Conservation (phyloP, 805 yeast species). For the Suhomyces sp. region DNA sequence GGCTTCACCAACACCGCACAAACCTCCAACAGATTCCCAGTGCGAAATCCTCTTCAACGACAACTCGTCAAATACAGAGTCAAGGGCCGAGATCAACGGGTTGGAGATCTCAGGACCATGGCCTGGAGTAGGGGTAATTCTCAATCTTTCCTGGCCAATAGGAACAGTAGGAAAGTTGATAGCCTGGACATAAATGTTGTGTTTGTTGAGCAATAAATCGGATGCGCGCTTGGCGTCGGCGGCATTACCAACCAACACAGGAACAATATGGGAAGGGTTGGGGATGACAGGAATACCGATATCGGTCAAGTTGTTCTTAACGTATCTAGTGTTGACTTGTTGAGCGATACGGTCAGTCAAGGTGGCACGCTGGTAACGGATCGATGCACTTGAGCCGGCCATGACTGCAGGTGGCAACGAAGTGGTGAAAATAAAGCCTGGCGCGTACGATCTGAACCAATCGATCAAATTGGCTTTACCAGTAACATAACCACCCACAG, state of each 20-base stretch:
- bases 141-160: conserved; percentile 89
- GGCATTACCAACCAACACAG: conserved; percentile 92
- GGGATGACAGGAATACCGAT: conserved; percentile 94
- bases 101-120: conserved; percentile 77
- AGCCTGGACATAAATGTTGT: conserved; percentile 93
- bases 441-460: conserved; percentile 94
- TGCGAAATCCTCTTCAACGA: conserved; percentile 70
- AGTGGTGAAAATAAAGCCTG: conserved; percentile 97
- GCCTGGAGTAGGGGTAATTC: conserved; percentile 99
- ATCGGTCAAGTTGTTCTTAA: conserved; percentile 64
- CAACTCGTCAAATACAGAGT: conserved; percentile 73
- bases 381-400: conserved; percentile 92
- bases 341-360: conserved; percentile 76
- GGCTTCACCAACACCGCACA: conserved; percentile 79
- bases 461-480: conserved; percentile 81
- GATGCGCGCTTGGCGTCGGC: conserved; percentile 88
- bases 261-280: conserved; percentile 96
- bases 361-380: conserved; percentile 77
- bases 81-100: conserved; percentile 73
- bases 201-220: conserved; percentile 78
- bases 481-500: conserved; percentile 97
- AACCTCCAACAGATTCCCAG: conserved; percentile 83
- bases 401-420: conserved; percentile 95
- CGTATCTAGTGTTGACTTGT: conserved; percentile 81
- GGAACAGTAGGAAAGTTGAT: conserved; percentile 98